Evolutionary conservation across 306 rosid genomes (phyloP).

Genomic region (Corylus avellana): DNA sequence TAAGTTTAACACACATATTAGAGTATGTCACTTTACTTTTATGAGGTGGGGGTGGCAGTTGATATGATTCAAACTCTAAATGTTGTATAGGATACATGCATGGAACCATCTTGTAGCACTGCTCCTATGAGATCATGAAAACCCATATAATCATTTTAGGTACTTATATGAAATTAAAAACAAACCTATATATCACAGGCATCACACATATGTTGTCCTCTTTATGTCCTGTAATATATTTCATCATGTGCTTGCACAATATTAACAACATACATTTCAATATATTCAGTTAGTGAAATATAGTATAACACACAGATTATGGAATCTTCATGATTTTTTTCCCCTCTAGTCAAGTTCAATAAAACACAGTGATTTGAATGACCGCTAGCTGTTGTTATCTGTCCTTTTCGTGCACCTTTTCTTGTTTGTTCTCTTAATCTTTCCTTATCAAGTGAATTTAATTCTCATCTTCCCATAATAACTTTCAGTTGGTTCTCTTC

Average conservation of each 20-base stretch:
- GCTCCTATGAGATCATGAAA: too few species aligned
- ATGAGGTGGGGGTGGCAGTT: too few species aligned
- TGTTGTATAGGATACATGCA: too few species aligned
- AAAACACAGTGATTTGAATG: background rate
- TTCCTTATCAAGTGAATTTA: conserved; percentile 13
- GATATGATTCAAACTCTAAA: too few species aligned
- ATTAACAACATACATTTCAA: background rate
- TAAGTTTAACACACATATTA: too few species aligned
- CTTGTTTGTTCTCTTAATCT: background rate
- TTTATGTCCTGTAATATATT: background rate
- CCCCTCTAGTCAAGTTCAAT: background rate
- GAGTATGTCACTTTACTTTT: too few species aligned
- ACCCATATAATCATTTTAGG: too few species aligned
- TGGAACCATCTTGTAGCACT: too few species aligned
- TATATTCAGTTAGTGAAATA: background rate
- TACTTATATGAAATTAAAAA: too few species aligned
- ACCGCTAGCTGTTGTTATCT: background rate
- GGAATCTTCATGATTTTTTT: background rate
- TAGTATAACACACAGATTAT: background rate
- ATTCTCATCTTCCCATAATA: conserved; percentile 28
- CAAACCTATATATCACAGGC: background rate
- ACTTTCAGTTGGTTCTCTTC: conserved; percentile 53
- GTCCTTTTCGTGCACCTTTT: background rate
- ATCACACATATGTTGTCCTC: background rate
- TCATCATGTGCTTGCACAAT: background rate